Evolutionary conservation across 2,329 filamentous ascomycete species (phyloP).

Genomic region (Alternaria burnsii): DNA sequence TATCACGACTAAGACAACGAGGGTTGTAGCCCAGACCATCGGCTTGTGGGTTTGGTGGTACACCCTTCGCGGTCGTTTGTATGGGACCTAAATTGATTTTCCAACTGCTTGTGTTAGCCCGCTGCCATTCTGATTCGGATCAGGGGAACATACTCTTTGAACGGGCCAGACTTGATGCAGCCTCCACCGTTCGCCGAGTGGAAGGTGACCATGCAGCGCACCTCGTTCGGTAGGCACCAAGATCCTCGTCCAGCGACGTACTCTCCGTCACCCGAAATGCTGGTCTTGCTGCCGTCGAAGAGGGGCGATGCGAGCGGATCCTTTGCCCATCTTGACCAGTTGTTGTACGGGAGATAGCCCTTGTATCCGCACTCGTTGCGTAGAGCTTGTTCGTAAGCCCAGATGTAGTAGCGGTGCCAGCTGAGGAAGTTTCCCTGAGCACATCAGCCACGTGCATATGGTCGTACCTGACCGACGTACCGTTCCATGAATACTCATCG

Average conservation of each 20-base stretch:
- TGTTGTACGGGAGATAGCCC: not conserved
- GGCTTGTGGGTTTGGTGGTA: not conserved
- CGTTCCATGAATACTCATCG: too few relatives aligned
- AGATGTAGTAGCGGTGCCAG: too few relatives aligned
- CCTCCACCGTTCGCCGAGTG: not conserved
- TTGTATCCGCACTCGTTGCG: not conserved
- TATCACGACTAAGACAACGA: not conserved
- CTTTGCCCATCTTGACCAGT: not conserved
- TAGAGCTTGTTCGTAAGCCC: too few relatives aligned
- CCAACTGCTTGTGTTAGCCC: not conserved
- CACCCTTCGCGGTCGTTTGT: not conserved
- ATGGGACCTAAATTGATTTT: not conserved
- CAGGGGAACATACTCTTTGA: not conserved
- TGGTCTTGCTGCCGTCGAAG: not conserved
- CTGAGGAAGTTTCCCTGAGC: too few relatives aligned
- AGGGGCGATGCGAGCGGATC: not conserved
- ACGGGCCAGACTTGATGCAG: not conserved
- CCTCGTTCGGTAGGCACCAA: not conserved
- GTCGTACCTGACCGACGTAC: too few relatives aligned
- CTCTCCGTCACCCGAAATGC: not conserved
- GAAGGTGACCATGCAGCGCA: not conserved
- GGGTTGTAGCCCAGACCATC: not conserved
- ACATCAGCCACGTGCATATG: too few relatives aligned
- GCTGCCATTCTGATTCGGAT: not conserved
- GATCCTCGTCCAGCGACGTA: not conserved